These are phyloP conservation scores for Cladosporium colombiae DNA, from an alignment of 2,329 filamentous ascomycete species.

Conservation along the genomic window DNA sequence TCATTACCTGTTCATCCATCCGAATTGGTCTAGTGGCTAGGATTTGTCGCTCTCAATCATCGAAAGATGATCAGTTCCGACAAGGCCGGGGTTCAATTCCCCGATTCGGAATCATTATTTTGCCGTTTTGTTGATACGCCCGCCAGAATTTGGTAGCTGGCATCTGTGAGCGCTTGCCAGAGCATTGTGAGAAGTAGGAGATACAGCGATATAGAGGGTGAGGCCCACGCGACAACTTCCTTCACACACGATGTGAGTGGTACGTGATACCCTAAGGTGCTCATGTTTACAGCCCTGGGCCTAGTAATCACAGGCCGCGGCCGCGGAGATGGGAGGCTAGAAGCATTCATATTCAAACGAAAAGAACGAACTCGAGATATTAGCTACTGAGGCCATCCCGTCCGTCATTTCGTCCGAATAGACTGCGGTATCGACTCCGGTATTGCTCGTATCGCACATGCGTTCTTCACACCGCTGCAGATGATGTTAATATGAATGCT, in stretches of 20 bases:
- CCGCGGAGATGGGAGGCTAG: neutral
- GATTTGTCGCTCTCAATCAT: slow-evolving; percentile 14
- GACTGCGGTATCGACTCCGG: neutral
- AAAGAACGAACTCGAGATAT: neutral
- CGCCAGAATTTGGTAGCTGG: neutral
- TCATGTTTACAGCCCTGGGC: neutral
- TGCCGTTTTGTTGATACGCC: neutral
- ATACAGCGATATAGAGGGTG: neutral
- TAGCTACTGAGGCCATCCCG: neutral
- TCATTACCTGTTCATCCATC: neutral
- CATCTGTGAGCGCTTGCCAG: neutral
- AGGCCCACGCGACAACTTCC: neutral
- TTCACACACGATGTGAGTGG: neutral
- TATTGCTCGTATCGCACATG: neutral
- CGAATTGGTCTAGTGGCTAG: slow-evolving; percentile 15
- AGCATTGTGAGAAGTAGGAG: neutral
- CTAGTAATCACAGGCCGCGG: neutral
- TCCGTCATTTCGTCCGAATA: neutral
- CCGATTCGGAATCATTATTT: slow-evolving; percentile 8
- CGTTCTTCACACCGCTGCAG: neutral
- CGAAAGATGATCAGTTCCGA: slow-evolving; percentile 5
- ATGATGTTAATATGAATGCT: neutral
- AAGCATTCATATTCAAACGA: neutral
- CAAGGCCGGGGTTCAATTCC: slow-evolving; percentile 15
- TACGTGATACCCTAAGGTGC: neutral